Evolutionary conservation across 768 basidiomycete genomes (phyloP).

Genomic region (Boletellus sp.): DNA sequence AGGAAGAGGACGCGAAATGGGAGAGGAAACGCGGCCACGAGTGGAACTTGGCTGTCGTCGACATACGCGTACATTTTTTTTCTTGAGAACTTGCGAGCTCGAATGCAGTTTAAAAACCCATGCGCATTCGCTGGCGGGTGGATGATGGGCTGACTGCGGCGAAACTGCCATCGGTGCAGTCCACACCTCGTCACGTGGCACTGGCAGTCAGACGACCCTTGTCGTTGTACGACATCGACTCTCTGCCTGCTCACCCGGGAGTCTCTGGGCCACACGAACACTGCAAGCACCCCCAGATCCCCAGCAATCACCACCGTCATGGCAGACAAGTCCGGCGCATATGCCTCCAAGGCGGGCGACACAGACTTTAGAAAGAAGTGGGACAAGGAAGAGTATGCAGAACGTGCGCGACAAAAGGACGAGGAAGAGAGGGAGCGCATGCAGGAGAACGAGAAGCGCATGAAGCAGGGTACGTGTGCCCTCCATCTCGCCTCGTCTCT

Average conservation of each 20-base stretch:
- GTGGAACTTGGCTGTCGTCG: slow-evolving; percentile 33
- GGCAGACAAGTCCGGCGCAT: slow-evolving; percentile 34
- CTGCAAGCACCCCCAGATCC: no score
- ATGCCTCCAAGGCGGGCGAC: slow-evolving; percentile 43
- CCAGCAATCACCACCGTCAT: slow-evolving; percentile 9
- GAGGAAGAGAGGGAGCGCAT: slow-evolving; percentile 76
- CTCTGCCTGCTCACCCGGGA: no score
- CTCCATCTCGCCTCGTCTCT: neutral
- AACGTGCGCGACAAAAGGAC: slow-evolving; percentile 79
- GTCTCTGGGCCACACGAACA: no score
- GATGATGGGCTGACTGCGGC: no score
- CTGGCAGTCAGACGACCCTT: no score
- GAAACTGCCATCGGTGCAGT: no score
- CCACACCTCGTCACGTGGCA: no score
- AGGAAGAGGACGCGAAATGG: slow-evolving; percentile 89
- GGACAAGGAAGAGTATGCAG: slow-evolving; percentile 91
- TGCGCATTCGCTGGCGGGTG: no score
- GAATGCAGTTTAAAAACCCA: no score
- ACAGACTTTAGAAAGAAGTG: slow-evolving; percentile 87
- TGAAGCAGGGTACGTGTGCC: slow-evolving; percentile 69
- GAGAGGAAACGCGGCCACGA: slow-evolving; percentile 69
- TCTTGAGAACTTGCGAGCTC: no score
- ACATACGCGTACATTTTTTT: no score
- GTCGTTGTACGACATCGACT: no score
- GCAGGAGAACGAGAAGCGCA: slow-evolving; percentile 78